Percentiles rank a stretch among this genome's conserved stretches.
These are phyloP conservation scores for Mycena epipterygia DNA, from an alignment of 768 basidiomycete species.

Conservation along the genomic window DNA sequence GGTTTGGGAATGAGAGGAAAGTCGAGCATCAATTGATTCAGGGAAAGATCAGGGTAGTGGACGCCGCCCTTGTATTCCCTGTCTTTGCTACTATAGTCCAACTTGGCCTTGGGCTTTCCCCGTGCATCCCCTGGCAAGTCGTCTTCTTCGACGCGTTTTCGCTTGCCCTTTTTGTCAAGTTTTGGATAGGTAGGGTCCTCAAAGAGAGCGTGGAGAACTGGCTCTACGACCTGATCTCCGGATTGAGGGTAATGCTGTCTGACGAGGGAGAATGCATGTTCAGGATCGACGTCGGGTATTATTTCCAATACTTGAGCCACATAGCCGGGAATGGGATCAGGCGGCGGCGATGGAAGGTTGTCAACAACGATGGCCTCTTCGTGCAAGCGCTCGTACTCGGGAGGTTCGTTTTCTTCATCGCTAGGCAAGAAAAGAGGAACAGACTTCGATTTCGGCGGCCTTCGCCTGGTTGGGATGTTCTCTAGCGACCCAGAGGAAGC, in stretches of 20 bases:
- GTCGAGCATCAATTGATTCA: conserved; percentile 66
- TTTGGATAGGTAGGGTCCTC: conserved; percentile 75
- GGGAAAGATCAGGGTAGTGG: conserved; percentile 63
- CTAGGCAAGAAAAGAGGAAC: conserved; percentile 52
- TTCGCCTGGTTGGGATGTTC: conserved; percentile 23
- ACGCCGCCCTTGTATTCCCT: conserved; percentile 58
- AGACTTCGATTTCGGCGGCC: conserved; percentile 20
- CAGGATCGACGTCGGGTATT: conserved; percentile 76
- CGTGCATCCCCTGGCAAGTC: conserved; percentile 37
- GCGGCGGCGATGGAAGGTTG: conserved; percentile 25
- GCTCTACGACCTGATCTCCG: conserved; percentile 59
- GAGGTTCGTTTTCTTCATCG: conserved; percentile 54
- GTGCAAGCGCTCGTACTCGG: not conserved
- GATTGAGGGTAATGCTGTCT: conserved; percentile 55
- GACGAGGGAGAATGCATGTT: conserved; percentile 65
- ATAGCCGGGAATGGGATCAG: conserved; percentile 42
- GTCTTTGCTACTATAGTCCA: conserved; percentile 68
- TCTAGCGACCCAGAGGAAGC: conserved; percentile 28
- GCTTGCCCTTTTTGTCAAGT: conserved; percentile 54
- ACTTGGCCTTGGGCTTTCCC: conserved; percentile 53
- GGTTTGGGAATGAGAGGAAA: conserved; percentile 72
- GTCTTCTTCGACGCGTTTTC: conserved; percentile 51
- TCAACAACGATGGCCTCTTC: conserved; percentile 7
- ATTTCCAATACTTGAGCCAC: conserved; percentile 74
- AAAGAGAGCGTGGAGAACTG: conserved; percentile 71